Evolutionary conservation across 345 rosid species (phyloP).

Genomic region (Bruguiera sexangula): DNA sequence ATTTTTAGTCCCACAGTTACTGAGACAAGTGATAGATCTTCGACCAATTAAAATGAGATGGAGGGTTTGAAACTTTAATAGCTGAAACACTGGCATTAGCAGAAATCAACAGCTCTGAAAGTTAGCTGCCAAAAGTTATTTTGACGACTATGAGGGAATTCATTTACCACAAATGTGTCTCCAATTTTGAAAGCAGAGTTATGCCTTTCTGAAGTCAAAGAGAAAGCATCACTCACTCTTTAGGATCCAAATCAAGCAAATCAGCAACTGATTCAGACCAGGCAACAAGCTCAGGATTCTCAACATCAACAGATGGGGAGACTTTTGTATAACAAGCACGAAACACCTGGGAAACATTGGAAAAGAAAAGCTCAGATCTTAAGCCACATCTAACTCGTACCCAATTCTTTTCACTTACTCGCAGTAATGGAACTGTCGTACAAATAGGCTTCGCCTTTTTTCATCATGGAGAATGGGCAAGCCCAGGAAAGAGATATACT

Average conservation of each 20-base stretch:
- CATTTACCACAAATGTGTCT: background rate
- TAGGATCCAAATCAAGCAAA: constrained; percentile 71
- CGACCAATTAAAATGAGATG: too few species aligned
- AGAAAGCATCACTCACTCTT: constrained; percentile 62
- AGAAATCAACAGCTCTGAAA: too few species aligned
- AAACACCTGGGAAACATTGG: constrained; percentile 47
- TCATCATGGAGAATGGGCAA: too few species aligned
- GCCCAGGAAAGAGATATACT: too few species aligned
- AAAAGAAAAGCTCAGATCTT: background rate
- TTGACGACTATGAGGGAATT: background rate
- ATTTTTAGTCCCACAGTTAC: background rate
- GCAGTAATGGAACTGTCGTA: too few species aligned
- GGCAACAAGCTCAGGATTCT: constrained; percentile 85
- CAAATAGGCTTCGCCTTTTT: too few species aligned
- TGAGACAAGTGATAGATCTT: background rate
- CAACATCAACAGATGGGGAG: constrained; percentile 78
- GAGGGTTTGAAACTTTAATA: too few species aligned
- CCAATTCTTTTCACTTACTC: too few species aligned
- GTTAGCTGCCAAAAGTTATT: too few species aligned
- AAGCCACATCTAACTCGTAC: too few species aligned
- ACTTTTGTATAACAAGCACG: constrained; percentile 91
- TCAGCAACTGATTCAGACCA: constrained; percentile 91
- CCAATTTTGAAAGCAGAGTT: background rate
- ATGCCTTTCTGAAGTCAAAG: background rate
- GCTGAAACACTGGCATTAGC: too few species aligned